Base-by-base conservation (phyloP, 495 filamentous ascomycete species). In the Podospora sp. region DNA sequence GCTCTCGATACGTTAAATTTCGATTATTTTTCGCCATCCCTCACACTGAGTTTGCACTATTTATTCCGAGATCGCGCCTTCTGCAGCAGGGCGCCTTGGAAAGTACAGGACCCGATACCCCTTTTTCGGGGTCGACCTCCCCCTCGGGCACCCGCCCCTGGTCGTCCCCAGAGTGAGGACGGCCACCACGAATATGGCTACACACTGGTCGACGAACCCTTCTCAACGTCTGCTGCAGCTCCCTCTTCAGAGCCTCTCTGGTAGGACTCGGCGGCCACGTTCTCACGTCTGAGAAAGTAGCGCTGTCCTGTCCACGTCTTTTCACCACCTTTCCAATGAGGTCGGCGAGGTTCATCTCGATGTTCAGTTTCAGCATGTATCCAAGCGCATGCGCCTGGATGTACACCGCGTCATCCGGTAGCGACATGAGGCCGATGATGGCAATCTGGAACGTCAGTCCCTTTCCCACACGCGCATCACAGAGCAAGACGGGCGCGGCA, bases 331-430 rank as follows among this genome's bases (percentile, higher is more conserved):
- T 79, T 33, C 68, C 74, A 61, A 86, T 78, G 27, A 86, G 77
- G 18, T 80, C 76, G n/a, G 84, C 81, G 75, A 85, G 81, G 65
- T 80, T 81, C 77, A 86, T 81, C 62, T 85, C 84, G 72, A 86
- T 83, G 72, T 83, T 76, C 21, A 85, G 76, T 60, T 86, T 86
- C 59, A 80, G 69, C 51, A 82, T 79, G 66, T 81, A 85, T 12
- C 77, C 74, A n/a, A 85, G 70, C 0, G 83, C 81, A 53, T 85
- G 83, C 67, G 83, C 81, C 75, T 85, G 82, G 62, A 85, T 73
- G 72, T 84, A 78, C 72, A 78, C 62, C 1, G 63, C 59, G 18
- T 71, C 70, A 52, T 77, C 70, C 0, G 51, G 68, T 1, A 76
- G 57, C 0, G 73, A 76, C 77, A 79, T 79, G 24, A 75, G 21